phyloP scores from a whole-genome alignment of 306 rosid species.

The Lablab purpureus region DNA sequence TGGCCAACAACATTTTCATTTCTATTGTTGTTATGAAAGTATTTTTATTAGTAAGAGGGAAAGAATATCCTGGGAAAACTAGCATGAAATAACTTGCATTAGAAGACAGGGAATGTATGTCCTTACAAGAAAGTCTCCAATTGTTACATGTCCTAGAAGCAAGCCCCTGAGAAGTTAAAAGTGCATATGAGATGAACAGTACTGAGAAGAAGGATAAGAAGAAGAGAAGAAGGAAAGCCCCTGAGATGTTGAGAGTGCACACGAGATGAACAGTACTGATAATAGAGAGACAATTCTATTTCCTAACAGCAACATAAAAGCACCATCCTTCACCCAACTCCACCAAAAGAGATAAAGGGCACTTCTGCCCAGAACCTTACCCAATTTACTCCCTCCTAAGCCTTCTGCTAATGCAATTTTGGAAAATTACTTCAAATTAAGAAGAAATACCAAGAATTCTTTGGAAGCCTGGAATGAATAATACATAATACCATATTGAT shows the following conservation, averaged over 20 bases:
- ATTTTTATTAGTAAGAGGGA: conserved; percentile 6
- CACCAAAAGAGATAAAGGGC: conserved; percentile 12
- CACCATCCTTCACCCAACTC: conserved; percentile 8
- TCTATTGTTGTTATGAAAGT: neutral
- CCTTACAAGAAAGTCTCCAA: conserved; percentile 10
- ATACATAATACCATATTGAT: neutral
- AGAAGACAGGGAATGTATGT: neutral
- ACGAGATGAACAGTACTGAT: conserved; percentile 10
- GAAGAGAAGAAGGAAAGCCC: neutral
- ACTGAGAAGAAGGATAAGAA: conserved; percentile 22
- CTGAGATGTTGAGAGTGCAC: neutral
- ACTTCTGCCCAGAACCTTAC: neutral
- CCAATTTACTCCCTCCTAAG: conserved; percentile 7
- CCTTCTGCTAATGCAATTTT: neutral
- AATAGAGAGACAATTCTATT: conserved; percentile 18
- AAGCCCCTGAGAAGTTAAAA: conserved; percentile 1
- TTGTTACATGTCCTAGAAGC: conserved; percentile 18
- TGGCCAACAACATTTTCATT: conserved; percentile 8
- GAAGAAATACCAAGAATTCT: neutral
- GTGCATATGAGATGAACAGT: neutral
- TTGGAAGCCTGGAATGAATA: neutral
- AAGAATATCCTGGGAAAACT: conserved; percentile 15
- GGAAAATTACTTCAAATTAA: conserved; percentile 4
- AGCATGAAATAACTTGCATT: neutral
- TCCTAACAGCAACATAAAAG: conserved; percentile 2